These are phyloP conservation scores for Tolypocladium album DNA, from an alignment of 2,329 filamentous ascomycete genomes.

Conservation along the genomic window DNA sequence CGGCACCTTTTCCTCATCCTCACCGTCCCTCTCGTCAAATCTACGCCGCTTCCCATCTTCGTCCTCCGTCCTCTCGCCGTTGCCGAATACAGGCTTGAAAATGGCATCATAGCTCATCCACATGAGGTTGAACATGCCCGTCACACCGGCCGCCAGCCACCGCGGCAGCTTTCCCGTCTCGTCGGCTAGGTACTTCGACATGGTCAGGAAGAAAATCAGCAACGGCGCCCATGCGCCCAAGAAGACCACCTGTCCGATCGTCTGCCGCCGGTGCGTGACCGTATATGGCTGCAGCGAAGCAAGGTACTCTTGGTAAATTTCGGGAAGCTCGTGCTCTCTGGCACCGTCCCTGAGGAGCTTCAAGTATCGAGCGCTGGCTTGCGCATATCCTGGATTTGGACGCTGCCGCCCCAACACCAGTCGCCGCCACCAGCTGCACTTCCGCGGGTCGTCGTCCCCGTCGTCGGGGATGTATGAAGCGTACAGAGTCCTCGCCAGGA, in stretches of 20 bases:
- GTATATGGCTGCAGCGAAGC: conserved; percentile 58
- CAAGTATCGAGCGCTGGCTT: conserved; percentile 76
- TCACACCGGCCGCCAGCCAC: conserved; percentile 50
- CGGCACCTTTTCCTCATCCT: conserved; percentile 16
- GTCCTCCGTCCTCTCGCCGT: conserved; percentile 61
- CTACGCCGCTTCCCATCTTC: background rate
- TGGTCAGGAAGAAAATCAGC: conserved; percentile 38
- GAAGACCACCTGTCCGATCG: conserved; percentile 53
- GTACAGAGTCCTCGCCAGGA: conserved; percentile 79
- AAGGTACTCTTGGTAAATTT: conserved; percentile 68
- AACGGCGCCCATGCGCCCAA: conserved; percentile 45
- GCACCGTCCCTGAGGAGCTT: conserved; percentile 72
- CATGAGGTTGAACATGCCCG: conserved; percentile 36
- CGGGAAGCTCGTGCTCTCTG: conserved; percentile 66
- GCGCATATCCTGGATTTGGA: conserved; percentile 60
- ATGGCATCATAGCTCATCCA: conserved; percentile 36
- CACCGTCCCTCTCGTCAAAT: background rate
- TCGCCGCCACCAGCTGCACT: conserved; percentile 32
- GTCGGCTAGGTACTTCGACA: conserved; percentile 42
- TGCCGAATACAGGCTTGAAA: conserved; percentile 59
- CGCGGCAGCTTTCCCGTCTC: conserved; percentile 55
- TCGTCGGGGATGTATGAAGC: conserved; percentile 42
- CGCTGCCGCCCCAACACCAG: conserved; percentile 38
- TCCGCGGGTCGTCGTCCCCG: conserved; percentile 19
- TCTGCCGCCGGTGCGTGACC: conserved; percentile 56